These are phyloP conservation scores for Pseudopediastrum boryanum DNA, from an alignment of 139 green algal species.

Conservation along the genomic window DNA sequence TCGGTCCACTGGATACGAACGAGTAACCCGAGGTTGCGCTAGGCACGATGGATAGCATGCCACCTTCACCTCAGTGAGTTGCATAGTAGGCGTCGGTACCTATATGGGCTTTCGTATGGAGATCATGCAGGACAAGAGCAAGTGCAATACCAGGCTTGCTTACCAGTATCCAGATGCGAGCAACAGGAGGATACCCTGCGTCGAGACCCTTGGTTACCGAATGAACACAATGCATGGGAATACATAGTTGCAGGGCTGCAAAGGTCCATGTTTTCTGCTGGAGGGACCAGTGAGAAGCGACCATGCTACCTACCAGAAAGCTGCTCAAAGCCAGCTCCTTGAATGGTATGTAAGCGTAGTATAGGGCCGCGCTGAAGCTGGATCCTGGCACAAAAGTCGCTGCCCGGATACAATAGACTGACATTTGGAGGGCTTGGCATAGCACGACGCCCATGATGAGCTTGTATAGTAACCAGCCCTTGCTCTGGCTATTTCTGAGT, in stretches of 20 bases:
- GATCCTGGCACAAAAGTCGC: too few species aligned
- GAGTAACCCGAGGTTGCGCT: too few species aligned
- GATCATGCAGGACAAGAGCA: too few species aligned
- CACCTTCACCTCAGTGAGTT: too few species aligned
- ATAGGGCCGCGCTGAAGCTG: not conserved
- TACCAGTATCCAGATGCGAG: conserved; percentile 45
- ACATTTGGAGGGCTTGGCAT: conserved; percentile 19
- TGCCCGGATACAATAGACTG: too few species aligned
- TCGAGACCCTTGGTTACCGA: too few species aligned
- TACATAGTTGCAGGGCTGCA: not conserved
- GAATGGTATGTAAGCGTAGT: conserved; percentile 23
- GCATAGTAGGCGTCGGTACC: too few species aligned
- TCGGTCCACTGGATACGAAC: too few species aligned
- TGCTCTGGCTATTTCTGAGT: not conserved
- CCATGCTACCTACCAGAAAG: conserved; percentile 21
- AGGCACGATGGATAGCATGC: too few species aligned
- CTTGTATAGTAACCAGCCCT: conserved; percentile 10
- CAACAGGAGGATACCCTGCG: conserved; percentile 42
- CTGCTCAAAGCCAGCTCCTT: conserved; percentile 2
- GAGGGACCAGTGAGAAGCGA: not conserved
- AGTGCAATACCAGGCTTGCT: too few species aligned
- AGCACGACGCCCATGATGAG: conserved; percentile 8
- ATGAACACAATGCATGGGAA: not conserved
- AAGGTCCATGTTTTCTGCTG: not conserved
- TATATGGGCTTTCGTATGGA: too few species aligned